A percentile compares a stretch with the other conserved stretches of the same genome.
Evolutionary conservation across 2,329 filamentous ascomycete species (phyloP).

Genomic region (Trichophyton schoenleinii): DNA sequence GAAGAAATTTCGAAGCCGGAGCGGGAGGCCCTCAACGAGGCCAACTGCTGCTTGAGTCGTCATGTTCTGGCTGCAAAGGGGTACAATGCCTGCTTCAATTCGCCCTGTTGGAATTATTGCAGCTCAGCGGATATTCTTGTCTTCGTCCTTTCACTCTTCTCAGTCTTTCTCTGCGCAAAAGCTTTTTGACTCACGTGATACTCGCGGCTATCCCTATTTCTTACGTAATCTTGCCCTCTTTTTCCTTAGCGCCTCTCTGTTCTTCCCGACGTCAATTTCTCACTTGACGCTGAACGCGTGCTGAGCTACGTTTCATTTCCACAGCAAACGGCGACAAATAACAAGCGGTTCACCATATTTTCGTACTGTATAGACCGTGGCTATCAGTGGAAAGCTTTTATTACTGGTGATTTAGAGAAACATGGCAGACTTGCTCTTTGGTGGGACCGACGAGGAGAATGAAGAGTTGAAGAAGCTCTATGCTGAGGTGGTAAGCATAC

Average conservation of each 20-base stretch:
- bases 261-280: background rate
- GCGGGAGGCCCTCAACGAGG: slow-evolving; percentile 61
- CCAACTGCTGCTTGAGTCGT: slow-evolving; percentile 9
- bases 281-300: background rate
- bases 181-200: background rate
- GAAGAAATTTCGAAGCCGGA: slow-evolving; percentile 73
- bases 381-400: background rate
- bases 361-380: background rate
- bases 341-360: background rate
- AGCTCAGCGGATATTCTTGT: background rate
- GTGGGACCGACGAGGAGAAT: slow-evolving; percentile 67
- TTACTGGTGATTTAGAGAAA: background rate
- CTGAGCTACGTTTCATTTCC: background rate
- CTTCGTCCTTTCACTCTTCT: background rate
- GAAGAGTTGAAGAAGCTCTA: slow-evolving; percentile 69
- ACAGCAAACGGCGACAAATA: background rate
- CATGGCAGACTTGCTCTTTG: slow-evolving; percentile 65
- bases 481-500: slow-evolving; percentile 55
- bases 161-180: background rate
- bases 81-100: background rate
- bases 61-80: slow-evolving; percentile 6
- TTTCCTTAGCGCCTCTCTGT: background rate
- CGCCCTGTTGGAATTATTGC: background rate
- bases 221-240: slow-evolving; percentile 1
- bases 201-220: no score